A percentile compares a stretch with the other conserved stretches of the same genome.
phyloP scores from a whole-genome alignment of 208 protist species.

The Leishmania arabica region DNA sequence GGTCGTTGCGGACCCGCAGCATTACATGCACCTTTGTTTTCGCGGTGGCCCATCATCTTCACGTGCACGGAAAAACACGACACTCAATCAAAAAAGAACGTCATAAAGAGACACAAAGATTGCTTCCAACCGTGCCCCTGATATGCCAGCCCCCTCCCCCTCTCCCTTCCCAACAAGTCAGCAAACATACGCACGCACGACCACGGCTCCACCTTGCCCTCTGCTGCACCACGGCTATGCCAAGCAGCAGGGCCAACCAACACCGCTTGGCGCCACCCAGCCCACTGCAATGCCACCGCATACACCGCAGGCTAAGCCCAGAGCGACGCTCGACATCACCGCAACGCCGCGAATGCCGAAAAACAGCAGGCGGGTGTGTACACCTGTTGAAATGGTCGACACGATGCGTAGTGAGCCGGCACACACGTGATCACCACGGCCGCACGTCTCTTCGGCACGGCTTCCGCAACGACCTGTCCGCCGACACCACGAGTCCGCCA shows the following conservation, averaged over 20 bases:
- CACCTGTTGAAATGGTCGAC: not conserved
- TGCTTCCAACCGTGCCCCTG: not conserved
- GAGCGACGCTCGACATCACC: not conserved
- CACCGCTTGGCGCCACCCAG: not conserved
- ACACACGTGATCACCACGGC: not conserved
- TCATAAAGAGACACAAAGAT: not conserved
- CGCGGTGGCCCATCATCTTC: not conserved
- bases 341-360: not conserved
- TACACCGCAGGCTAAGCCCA: not conserved
- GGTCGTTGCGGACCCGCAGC: not conserved
- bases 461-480: not conserved
- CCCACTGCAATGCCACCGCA: not conserved
- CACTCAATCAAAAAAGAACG: not conserved
- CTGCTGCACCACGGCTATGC: not conserved
- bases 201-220: not conserved
- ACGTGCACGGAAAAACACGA: not conserved
- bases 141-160: not conserved
- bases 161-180: not conserved
- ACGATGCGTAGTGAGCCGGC: not conserved
- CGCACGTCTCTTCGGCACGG: not conserved
- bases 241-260: not conserved
- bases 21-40: not conserved
- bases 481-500: not conserved
- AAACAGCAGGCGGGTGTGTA: not conserved
- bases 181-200: not conserved